Percentiles rank a stretch among this genome's conserved stretches.
These are phyloP conservation scores for Senna tora DNA, from an alignment of 306 rosid species.

Conservation along the genomic window DNA sequence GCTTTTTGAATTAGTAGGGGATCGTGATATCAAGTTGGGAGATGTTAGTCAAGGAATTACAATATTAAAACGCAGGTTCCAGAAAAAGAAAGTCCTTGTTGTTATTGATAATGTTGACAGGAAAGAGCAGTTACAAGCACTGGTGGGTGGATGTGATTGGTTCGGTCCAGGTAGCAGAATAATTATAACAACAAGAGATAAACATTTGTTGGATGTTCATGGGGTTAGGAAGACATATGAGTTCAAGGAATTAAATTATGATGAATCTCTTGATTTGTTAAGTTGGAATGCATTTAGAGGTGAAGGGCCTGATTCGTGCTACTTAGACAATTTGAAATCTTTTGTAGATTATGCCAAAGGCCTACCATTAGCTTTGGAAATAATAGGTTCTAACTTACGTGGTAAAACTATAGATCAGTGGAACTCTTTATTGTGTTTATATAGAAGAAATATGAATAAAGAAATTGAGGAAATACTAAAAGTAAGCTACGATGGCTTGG, in stretches of 20 bases:
- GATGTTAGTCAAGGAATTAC: constrained; percentile 39
- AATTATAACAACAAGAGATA: constrained; percentile 41
- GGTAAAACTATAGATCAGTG: too few relatives aligned
- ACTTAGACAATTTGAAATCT: too few relatives aligned
- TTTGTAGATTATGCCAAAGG: too few relatives aligned
- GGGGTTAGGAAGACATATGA: constrained; percentile 23
- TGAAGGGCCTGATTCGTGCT: constrained; percentile 26
- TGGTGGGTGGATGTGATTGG: too few relatives aligned
- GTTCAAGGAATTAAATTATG: constrained; percentile 32
- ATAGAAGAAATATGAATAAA: too few relatives aligned
- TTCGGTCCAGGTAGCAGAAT: constrained; percentile 39
- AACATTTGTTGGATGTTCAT: constrained; percentile 13
- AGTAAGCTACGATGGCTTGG: too few relatives aligned
- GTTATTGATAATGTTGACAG: constrained; percentile 43
- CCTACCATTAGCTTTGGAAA: constrained; percentile 39
- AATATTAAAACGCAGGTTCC: constrained; percentile 20
- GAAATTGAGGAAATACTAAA: too few relatives aligned
- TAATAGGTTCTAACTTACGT: constrained; percentile 34
- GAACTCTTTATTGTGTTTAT: too few relatives aligned
- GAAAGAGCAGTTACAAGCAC: too few relatives aligned
- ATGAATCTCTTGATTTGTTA: constrained; percentile 36
- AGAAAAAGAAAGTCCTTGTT: constrained; percentile 32
- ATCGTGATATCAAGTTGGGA: constrained; percentile 19
- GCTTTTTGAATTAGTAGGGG: constrained; percentile 26
- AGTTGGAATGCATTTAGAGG: constrained; percentile 35